These are phyloP conservation scores for Fusarium mangiferae DNA, from an alignment of 2,329 filamentous ascomycete species.

Conservation along the genomic window DNA sequence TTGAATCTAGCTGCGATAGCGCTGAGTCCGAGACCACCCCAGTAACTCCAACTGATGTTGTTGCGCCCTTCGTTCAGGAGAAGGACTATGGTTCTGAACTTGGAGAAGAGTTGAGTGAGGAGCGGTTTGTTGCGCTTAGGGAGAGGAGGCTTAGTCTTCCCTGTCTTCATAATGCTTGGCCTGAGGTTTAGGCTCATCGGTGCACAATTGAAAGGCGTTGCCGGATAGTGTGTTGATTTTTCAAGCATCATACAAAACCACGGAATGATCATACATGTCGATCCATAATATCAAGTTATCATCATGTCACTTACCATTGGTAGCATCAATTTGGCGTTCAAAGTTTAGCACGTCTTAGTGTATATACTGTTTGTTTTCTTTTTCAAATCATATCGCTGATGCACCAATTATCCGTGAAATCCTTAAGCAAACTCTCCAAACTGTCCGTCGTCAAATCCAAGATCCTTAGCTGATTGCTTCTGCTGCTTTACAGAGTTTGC, in stretches of 20 bases:
- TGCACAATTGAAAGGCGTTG: not conserved
- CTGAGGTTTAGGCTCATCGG: slow-evolving; percentile 9
- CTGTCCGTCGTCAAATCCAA: slow-evolving; percentile 88
- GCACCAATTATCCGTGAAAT: slow-evolving; percentile 4
- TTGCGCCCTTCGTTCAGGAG: not conserved
- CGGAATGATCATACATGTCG: not conserved
- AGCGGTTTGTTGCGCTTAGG: not conserved
- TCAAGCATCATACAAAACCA: not conserved
- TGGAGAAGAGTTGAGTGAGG: not conserved
- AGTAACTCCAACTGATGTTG: not conserved
- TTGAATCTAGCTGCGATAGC: slow-evolving; percentile 7
- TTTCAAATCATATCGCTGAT: slow-evolving; percentile 35
- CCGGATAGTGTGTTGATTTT: not conserved
- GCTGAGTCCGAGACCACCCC: slow-evolving; percentile 1
- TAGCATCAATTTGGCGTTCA: slow-evolving; percentile 16
- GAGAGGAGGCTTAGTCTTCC: slow-evolving; percentile 46
- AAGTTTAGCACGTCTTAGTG: slow-evolving; percentile 4
- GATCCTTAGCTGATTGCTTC: slow-evolving; percentile 67
- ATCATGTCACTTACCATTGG: slow-evolving; percentile 23
- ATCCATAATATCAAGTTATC: not conserved
- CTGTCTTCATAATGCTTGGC: slow-evolving; percentile 42
- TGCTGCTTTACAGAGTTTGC: slow-evolving; percentile 68
- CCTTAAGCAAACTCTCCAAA: slow-evolving; percentile 82
- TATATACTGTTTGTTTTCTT: slow-evolving; percentile 21
- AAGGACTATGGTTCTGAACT: slow-evolving; percentile 5